These are phyloP conservation scores for Cylindrotheca fusiformis DNA, from an alignment of 108 stramenopile species.

Conservation along the genomic window DNA sequence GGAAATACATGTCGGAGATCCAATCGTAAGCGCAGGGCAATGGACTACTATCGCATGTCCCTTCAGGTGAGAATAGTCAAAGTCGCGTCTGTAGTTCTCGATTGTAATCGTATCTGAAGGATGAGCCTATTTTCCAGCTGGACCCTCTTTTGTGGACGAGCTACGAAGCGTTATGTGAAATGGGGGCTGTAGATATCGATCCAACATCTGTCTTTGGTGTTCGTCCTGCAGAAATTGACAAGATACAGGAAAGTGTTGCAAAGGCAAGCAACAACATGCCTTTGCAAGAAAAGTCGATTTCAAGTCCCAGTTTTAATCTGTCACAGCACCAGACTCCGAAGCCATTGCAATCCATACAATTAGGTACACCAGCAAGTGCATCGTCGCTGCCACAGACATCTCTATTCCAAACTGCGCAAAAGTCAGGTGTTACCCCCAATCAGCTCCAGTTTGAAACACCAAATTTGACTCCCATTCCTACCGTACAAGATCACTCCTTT, in stretches of 20 bases:
- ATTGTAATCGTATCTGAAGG: neutral
- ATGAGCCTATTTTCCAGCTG: slow-evolving; percentile 40
- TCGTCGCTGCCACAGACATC: slow-evolving; percentile 35
- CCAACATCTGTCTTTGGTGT: slow-evolving; percentile 72
- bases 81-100: neutral
- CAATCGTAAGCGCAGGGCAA: slow-evolving; percentile 74
- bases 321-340: slow-evolving; percentile 29
- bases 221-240: slow-evolving; percentile 32
- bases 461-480: slow-evolving; percentile 60
- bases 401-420: slow-evolving; percentile 41
- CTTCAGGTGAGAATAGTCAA: slow-evolving; percentile 43
- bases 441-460: slow-evolving; percentile 52
- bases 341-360: slow-evolving; percentile 21
- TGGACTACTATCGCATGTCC: slow-evolving; percentile 69
- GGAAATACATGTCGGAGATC: slow-evolving; percentile 78
- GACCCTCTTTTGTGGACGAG: slow-evolving; percentile 88
- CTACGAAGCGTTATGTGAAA: slow-evolving; percentile 77
- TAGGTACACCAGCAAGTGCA: slow-evolving; percentile 25
- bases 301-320: slow-evolving; percentile 19
- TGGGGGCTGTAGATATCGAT: slow-evolving; percentile 67
- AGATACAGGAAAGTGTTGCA: slow-evolving; percentile 16
- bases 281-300: slow-evolving; percentile 24
- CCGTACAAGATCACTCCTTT: slow-evolving; percentile 33
- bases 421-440: slow-evolving; percentile 23
- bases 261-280: slow-evolving; percentile 18